Percentiles rank a stretch among this genome's conserved stretches.
phyloP scores from a whole-genome alignment of 805 yeast species.

The Yarrowia sp. region DNA sequence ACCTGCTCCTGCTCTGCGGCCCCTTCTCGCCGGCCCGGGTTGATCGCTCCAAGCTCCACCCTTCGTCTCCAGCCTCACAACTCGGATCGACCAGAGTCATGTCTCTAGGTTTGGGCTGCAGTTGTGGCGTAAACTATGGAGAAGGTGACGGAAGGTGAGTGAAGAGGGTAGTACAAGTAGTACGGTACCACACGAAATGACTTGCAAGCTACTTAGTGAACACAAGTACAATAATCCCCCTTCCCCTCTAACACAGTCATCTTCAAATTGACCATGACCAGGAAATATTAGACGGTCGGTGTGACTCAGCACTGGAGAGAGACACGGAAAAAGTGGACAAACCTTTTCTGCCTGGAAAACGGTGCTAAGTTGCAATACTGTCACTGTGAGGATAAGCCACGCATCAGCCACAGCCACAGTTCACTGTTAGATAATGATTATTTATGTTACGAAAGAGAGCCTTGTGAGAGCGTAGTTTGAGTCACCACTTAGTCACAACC shows the following conservation, averaged over 20 bases:
- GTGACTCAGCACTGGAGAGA: constrained; percentile 1
- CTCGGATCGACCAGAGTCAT: constrained; percentile 34
- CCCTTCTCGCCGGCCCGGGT: neutral
- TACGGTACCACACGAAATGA: too few species aligned
- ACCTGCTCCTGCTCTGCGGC: neutral
- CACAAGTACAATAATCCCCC: too few species aligned
- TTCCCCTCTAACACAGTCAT: constrained; percentile 8
- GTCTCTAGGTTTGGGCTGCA: constrained; percentile 4
- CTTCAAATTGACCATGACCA: neutral
- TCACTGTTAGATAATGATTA: neutral
- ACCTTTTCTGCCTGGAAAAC: constrained; percentile 28
- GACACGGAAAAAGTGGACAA: neutral
- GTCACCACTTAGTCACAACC: too few species aligned
- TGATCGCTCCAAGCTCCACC: too few species aligned
- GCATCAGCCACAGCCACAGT: constrained; percentile 33
- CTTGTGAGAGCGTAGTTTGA: too few species aligned
- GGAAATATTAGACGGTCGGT: neutral
- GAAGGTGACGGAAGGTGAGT: neutral
- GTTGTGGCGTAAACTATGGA: constrained; percentile 3
- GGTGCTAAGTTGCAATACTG: neutral
- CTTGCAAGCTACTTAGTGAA: too few species aligned
- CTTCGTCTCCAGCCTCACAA: constrained; percentile 2
- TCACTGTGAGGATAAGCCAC: constrained; percentile 1
- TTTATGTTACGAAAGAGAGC: too few species aligned
- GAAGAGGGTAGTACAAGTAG: too few species aligned